Evolutionary conservation across 306 rosid species (phyloP), one percentile per base, ranked within the genome.

Genomic region (Cucumis cinereus): DNA sequence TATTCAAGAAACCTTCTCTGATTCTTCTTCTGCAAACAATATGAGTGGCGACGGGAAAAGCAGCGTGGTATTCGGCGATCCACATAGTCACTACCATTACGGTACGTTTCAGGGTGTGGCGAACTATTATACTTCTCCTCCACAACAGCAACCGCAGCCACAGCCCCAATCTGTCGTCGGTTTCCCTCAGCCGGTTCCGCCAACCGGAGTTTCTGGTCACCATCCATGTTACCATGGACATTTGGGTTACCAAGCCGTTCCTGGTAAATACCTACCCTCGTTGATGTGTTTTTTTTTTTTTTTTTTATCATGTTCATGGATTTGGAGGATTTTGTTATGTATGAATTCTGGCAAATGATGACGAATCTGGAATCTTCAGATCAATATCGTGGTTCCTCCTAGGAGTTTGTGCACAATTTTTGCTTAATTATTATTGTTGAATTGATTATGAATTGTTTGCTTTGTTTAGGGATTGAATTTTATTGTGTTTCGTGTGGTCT

Each of bases 71-170:
- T 49, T 41, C 75, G 38, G 53, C 77, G 88, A 88, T 24, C 73
- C 58, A 61, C 84, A 69, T 52, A 78, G 76, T 67, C 90, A 77
- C 71, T 86, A 82, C 45, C 78, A 87, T 83, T 93, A 93, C 78
- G 98, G 95, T 59, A 93, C 98, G 8, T 93, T 90, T 72, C 98
- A 93, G 79, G 96, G 96, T 73, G 96, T 93, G 5, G 87, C 98
- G 41, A 93, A 93, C 74, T 86, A 82, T 58, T 81, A 85, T 52
- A 86, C 84, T 78, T 79, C 85, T 13, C 61, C 84, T 45, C 84
- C 81, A 5, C 87, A 49, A 33, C 86, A 77, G 14, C 80, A 45
- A 24, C 87, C 79, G 19, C 81, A 77, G n/a, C 50, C 86, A 40
- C 82, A 75, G 22, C 83, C 85, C 24, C 40, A 71, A 14, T 71